phyloP scores from a whole-genome alignment of 306 rosid species.

The Acacia melanoxylon region DNA sequence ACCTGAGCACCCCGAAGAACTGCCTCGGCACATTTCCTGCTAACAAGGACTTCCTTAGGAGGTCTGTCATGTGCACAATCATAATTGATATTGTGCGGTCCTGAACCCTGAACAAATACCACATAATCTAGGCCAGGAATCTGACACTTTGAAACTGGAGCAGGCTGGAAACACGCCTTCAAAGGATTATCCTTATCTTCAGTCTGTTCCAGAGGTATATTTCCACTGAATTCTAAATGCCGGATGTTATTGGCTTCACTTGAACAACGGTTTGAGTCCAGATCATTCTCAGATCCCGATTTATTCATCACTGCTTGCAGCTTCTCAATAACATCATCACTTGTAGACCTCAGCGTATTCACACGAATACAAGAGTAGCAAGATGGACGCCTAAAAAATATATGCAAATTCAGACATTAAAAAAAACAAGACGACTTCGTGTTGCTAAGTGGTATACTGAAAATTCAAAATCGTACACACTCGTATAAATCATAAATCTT shows the following conservation, averaged over 20 bases:
- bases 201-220: slow-evolving; percentile 1
- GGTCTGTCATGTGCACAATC: slow-evolving; percentile 50
- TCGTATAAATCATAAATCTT: background rate
- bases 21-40: slow-evolving; percentile 95
- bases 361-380: slow-evolving; percentile 91
- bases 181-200: slow-evolving; percentile 30
- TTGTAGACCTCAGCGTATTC: slow-evolving; percentile 64
- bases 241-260: background rate
- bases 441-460: background rate
- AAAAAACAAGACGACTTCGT: background rate
- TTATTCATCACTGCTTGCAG: slow-evolving; percentile 41
- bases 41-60: slow-evolving; percentile 85
- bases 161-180: slow-evolving; percentile 32
- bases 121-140: slow-evolving; percentile 78
- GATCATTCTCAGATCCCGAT: slow-evolving; percentile 21
- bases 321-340: slow-evolving; percentile 61
- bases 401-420: background rate
- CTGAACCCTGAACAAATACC: slow-evolving; percentile 81
- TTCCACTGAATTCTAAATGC: background rate
- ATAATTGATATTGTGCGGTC: slow-evolving; percentile 72
- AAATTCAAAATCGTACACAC: background rate
- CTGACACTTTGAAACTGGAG: slow-evolving; percentile 58
- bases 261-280: slow-evolving; percentile 9
- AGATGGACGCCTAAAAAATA: slow-evolving; percentile 64
- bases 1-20: slow-evolving; percentile 99